Evolutionary conservation across 2,329 filamentous ascomycete genomes (phyloP), one percentile per base, ranked within the genome.

Genomic region (Botrytis medusae): DNA sequence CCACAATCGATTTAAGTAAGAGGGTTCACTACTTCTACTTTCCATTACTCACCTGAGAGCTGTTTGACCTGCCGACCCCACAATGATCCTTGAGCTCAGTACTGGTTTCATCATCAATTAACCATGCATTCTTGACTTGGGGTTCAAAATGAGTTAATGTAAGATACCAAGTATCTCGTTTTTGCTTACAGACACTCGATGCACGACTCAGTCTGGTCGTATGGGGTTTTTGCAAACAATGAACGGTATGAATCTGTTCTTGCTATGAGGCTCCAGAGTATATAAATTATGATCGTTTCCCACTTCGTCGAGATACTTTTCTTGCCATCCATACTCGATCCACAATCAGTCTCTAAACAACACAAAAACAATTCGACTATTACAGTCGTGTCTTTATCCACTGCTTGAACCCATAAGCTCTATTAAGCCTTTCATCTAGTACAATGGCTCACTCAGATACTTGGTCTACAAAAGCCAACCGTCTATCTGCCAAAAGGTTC

Each of bases 401-500:
- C 34, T 54, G 10, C n/a, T 20, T 42, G 54, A 8, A 25, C 9
- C 25, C 10, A 57, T 32, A 54, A 42, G 7, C 34, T 48, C 40
- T 42, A 20, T 20, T 22, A 42, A 46, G 18, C n/a, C 37, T 57
- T 32, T 34, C 51, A 51, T 29, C 20, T 16, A 22, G 9, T 8
- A 54, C 63, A 34, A 72, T 69, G 63, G 71, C 62, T 29, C 60
- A 42, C 8, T 69, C 63, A 18, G 42, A 72, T 46, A 22, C 63
- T 42, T 69, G 63, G 63, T 72, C 71, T 25, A 69, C 63, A 2
- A n/a, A 29, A 32, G 69, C 42, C 20, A 72, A 48, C 29, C 18
- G 29, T 42, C 51, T 51, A n/a, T 72, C 71, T 69, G 51, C 48
- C 34, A 48, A 72, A 8, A 42, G 61, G 63, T 72, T 69, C 22